Conservation (phyloP, 2,329 filamentous ascomycete species). For the Cercospora zeina region DNA sequence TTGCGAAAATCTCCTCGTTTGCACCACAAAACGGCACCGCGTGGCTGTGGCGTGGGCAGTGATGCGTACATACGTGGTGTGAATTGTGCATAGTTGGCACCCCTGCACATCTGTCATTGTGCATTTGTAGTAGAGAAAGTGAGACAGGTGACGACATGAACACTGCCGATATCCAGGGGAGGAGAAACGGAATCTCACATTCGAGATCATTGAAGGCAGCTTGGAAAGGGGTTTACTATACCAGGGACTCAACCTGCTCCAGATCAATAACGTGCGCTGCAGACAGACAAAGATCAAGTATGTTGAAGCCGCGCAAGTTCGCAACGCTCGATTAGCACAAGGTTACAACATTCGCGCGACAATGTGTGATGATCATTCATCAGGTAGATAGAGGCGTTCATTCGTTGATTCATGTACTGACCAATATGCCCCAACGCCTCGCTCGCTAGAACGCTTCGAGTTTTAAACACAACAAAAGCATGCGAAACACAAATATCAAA, state of each 20-base stretch:
- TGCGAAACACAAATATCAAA: conserved; percentile 4
- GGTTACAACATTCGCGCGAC: neutral
- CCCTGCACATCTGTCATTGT: neutral
- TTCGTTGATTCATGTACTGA: conserved; percentile 17
- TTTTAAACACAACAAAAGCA: conserved; percentile 12
- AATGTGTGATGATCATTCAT: neutral
- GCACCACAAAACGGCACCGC: neutral
- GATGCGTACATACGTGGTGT: neutral
- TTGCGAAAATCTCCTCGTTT: neutral
- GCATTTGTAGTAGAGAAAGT: neutral
- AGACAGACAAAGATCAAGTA: neutral
- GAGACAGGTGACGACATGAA: conserved; percentile 7
- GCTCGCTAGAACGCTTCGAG: conserved; percentile 20
- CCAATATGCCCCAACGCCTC: conserved; percentile 18
- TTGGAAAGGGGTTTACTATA: neutral
- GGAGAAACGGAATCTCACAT: neutral
- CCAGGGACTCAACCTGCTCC: too few species aligned
- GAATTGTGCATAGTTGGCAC: neutral
- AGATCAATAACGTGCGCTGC: neutral
- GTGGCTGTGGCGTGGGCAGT: neutral
- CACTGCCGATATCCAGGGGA: neutral
- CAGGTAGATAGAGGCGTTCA: conserved; percentile 8
- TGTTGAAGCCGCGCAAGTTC: neutral
- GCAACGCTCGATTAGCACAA: neutral
- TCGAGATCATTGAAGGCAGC: neutral